phyloP scores from a whole-genome alignment of 805 yeast species.

The Wickerhamomyces strasburgensis region DNA sequence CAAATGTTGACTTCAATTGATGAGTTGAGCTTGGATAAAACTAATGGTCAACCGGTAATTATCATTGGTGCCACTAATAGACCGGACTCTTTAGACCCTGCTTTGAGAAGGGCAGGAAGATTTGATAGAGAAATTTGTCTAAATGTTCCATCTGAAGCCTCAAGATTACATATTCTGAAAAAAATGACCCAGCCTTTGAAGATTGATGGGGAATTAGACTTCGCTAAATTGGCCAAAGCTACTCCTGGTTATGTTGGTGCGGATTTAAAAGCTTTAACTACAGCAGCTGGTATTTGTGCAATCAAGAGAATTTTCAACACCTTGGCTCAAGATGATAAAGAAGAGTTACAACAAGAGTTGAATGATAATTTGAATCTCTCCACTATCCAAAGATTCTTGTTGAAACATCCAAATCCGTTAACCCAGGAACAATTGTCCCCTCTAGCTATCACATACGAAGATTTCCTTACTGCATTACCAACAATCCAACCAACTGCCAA shows the following conservation, averaged over 20 bases:
- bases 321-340: slow-evolving; percentile 24
- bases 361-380: slow-evolving; percentile 37
- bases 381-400: slow-evolving; percentile 67
- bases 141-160: slow-evolving; percentile 87
- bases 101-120: slow-evolving; percentile 93
- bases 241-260: slow-evolving; percentile 99
- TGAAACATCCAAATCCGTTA: slow-evolving; percentile 74
- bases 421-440: slow-evolving; percentile 71
- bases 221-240: slow-evolving; percentile 69
- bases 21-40: slow-evolving; percentile 80
- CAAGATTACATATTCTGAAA: slow-evolving; percentile 68
- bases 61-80: slow-evolving; percentile 95
- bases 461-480: slow-evolving; percentile 82
- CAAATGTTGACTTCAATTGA: slow-evolving; percentile 94
- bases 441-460: slow-evolving; percentile 69
- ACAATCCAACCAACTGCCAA: slow-evolving; percentile 95
- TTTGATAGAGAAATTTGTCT: slow-evolving; percentile 93
- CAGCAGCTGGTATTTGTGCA: slow-evolving; percentile 94
- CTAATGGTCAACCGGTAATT: slow-evolving; percentile 89
- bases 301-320: slow-evolving; percentile 83
- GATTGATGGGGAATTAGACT: slow-evolving; percentile 67
- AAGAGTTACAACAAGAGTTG: slow-evolving; percentile 26
- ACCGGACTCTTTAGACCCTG: slow-evolving; percentile 93
- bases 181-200: slow-evolving; percentile 68
- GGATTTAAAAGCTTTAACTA: slow-evolving; percentile 85